Evolutionary conservation across 306 rosid species (phyloP), one percentile per base, ranked within the genome.

Genomic region (Quercus berberidifolia): DNA sequence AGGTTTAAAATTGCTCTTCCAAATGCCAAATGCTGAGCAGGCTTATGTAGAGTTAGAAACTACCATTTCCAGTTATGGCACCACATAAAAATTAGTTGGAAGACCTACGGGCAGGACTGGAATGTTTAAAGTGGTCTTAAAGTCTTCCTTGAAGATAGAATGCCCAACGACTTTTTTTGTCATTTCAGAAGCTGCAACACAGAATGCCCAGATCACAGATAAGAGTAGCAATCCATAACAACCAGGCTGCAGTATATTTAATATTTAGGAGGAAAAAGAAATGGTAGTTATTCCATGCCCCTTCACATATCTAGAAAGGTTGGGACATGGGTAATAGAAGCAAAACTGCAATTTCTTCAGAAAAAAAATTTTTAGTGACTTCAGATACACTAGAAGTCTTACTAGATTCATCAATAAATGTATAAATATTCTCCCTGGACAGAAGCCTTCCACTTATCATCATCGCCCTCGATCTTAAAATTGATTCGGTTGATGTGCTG

Each of bases 371-470:
- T 33, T 51, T 19, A 49, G 69, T 6, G 11, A 25, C 79, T 38
- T 25, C 69, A 74, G 35, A 18, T 69, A 74, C 51, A 7, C 35
- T 41, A 71, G 69, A 83, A 81, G 78, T 35, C 95, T 82, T 90
- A 95, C 99, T 80, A 41, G 87, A 77, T 89, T 91, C 96, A 78
- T 93, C 94, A 68, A 81, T 80, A 73, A 85, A 83, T 56, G 86
- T 82, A 82, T 75, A 85, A 28, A 55, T 74, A 78, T 71, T 85
- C 79, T 89, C 96, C 82, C 86, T 90, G 4, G 89, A 87, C 76
- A 95, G 80, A 69, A 95, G 86, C 88, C 98, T 89, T 91, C 98
- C 98, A 69, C 86, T 80, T 79, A 91, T 93, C 90, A 89, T 87
- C 85, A 92, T 88, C 33, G 98, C 93, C 79, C 99, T 88, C 35